phyloP scores from a whole-genome alignment of 139 green algal genomes.

The Micromonas pusilla region DNA sequence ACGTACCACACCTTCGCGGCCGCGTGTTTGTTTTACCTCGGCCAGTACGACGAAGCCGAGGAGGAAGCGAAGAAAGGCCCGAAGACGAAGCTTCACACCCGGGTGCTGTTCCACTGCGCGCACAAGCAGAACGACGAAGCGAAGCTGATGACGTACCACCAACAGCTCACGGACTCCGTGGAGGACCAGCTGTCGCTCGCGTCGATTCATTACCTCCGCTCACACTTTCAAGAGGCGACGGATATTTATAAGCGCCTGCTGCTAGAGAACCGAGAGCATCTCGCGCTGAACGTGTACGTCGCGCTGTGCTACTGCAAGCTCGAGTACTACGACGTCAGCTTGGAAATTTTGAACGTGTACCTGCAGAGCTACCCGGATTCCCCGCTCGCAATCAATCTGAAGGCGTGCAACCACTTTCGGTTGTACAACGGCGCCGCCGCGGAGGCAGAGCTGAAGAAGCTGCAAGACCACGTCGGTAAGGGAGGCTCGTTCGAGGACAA shows the following conservation, averaged over 20 bases:
- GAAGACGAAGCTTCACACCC: conserved; percentile 49
- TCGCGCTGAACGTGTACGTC: conserved; percentile 74
- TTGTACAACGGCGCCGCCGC: conserved; percentile 61
- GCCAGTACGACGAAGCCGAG: conserved; percentile 57
- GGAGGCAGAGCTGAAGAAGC: conserved; percentile 56
- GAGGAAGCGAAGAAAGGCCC: conserved; percentile 51
- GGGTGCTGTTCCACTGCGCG: conserved; percentile 67
- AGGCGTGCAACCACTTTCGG: conserved; percentile 56
- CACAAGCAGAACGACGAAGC: conserved; percentile 59
- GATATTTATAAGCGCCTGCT: conserved; percentile 80
- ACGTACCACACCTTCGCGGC: conserved; percentile 56
- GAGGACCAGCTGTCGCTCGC: conserved; percentile 74
- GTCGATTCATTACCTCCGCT: conserved; percentile 50
- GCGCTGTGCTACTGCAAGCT: conserved; percentile 78
- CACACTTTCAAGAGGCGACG: conserved; percentile 64
- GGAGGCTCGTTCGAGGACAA: conserved; percentile 47
- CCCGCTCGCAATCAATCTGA: conserved; percentile 63
- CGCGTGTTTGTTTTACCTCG: conserved; percentile 70
- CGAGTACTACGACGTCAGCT: conserved; percentile 76
- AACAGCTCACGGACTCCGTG: conserved; percentile 55
- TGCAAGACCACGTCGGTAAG: conserved; percentile 22
- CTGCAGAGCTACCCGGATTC: conserved; percentile 51
- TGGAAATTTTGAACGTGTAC: conserved; percentile 66
- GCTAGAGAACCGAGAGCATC: conserved; percentile 47
- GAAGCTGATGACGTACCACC: conserved; percentile 62